Base-by-base conservation (phyloP, 2,329 filamentous ascomycete genomes). In the Phoma sp. region DNA sequence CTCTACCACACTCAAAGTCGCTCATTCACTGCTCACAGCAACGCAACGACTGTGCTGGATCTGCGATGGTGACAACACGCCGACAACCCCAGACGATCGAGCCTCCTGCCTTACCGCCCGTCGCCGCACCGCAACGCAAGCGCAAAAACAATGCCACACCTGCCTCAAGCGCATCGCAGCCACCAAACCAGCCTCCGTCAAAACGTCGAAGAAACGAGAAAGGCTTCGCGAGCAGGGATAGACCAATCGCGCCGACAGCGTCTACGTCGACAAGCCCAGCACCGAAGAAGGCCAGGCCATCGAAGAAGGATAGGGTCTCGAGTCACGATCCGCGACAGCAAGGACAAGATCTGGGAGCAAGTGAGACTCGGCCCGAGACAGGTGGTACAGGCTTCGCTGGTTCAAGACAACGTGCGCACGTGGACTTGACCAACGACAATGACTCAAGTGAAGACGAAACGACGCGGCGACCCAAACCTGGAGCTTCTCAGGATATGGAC, bases 51-150 rank as follows among this genome's bases (percentile, higher is more conserved):
- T 10, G 37, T 22, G 32, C 32, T 17, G 15, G 6, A 15, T 24
- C n/a, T 33, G 33, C 46, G 7, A 55, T 55, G 52, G 41, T 55
- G 4, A 51, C 52, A 15, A 55, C 52, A 15, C 52, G 46, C 43
- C 46, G 46, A 19, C 46, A 38, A 37, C 43, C 47, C 31, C 51
- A 50, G 12, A 27, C 38, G 15, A 38, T 43, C 17, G 52, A 51
- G 15, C 46, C 52, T 25, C 27, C 38, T 24, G 37, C 43, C 1
- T 19, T 46, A 25, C 41, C 41, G 4, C 31, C 40, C 17, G 36
- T 41, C 19, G 24, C 31, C 22, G 41, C 39, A 24, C 52, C 46
- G 13, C 46, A 35, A 25, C 46, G 41, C 24, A 48, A 48, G 33
- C 44, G 39, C 10, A 32, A 31, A 17, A 22, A 46, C 41, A 31